Evolutionary conservation across 2,329 filamentous ascomycete genomes (phyloP).

Genomic region (Colletotrichum noveboracense): DNA sequence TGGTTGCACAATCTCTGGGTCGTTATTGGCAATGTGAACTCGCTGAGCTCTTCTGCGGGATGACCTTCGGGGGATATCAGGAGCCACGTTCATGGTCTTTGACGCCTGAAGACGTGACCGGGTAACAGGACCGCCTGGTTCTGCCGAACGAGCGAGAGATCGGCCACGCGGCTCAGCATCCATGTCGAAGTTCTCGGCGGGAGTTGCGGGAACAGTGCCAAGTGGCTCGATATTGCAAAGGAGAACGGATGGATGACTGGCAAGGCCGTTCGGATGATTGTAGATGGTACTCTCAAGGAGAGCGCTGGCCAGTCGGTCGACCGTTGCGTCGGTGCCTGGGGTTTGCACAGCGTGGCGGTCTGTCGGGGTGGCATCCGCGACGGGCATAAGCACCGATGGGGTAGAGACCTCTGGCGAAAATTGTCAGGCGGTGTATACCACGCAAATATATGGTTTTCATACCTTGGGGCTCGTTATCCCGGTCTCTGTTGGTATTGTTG

Average conservation of each 20-base stretch:
- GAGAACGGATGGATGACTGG: slow-evolving; percentile 15
- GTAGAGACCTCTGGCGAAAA: not conserved
- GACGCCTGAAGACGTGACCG: not conserved
- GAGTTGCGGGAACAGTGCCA: not conserved
- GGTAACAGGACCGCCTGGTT: not conserved
- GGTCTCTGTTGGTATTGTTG: not conserved
- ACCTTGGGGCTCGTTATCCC: not conserved
- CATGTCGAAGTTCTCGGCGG: not conserved
- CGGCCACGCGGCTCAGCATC: not conserved
- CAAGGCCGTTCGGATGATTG: slow-evolving; percentile 13
- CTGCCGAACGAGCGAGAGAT: not conserved
- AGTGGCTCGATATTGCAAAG: not conserved
- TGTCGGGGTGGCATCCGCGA: not conserved
- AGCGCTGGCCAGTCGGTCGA: slow-evolving; percentile 13
- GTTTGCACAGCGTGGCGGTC: not conserved
- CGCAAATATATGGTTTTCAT: not conserved
- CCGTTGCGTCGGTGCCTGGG: not conserved
- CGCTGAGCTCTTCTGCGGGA: slow-evolving; percentile 1
- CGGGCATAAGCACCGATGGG: not conserved
- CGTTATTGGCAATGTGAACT: not conserved
- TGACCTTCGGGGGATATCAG: slow-evolving; percentile 18
- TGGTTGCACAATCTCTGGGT: not conserved
- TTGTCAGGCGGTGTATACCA: not conserved
- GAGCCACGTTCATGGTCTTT: not conserved
- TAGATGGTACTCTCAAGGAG: slow-evolving; percentile 13